Percentiles rank a stretch among this genome's conserved stretches.
Conservation (phyloP, 75 land plant species). For the Cryptomeria japonica region DNA sequence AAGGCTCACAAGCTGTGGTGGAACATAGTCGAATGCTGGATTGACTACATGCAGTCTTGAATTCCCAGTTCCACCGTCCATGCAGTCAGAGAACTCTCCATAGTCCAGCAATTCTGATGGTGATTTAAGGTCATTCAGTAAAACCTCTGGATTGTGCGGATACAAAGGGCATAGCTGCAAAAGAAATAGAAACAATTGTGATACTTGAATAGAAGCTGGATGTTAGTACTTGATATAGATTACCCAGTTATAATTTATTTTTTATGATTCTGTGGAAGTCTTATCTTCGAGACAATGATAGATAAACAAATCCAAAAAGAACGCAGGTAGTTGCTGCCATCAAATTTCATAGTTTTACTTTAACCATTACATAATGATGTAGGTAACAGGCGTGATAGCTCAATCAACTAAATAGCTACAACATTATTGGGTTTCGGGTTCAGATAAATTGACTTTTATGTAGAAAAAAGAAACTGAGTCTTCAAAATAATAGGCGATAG, state of each 20-base stretch:
- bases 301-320: not conserved
- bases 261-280: not conserved
- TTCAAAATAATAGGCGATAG: not conserved
- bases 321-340: not conserved
- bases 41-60: conserved; percentile 82
- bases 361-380: not conserved
- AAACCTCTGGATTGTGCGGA: conserved; percentile 92
- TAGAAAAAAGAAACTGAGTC: not conserved
- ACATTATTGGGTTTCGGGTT: not conserved
- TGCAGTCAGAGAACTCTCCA: conserved; percentile 89
- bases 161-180: conserved; percentile 93
- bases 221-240: not conserved
- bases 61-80: conserved; percentile 65
- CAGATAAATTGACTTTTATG: not conserved
- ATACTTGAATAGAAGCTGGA: not conserved
- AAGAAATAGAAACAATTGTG: not conserved
- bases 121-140: conserved; percentile 87
- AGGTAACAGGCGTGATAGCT: not conserved
- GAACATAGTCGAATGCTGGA: conserved; percentile 95
- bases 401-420: not conserved
- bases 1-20: conserved; percentile 94
- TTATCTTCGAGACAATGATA: not conserved
- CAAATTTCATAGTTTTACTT: not conserved
- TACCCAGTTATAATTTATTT: not conserved
- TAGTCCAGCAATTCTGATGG: conserved; percentile 90